Evolutionary conservation across 73 alveolate species (phyloP).

Genomic region (Breviolum minutum): DNA sequence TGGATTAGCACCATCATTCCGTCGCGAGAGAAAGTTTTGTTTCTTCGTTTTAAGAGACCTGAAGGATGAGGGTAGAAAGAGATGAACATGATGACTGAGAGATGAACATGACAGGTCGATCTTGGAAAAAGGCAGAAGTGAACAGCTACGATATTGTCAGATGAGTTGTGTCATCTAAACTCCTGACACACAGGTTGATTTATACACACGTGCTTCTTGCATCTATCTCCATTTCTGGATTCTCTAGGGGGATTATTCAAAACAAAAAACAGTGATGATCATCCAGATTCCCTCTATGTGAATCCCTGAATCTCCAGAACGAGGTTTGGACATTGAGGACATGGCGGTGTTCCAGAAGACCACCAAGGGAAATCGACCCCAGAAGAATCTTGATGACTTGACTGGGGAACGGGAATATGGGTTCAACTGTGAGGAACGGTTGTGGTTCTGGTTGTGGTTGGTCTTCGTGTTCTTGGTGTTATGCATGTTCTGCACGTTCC

Average conservation of each 20-base stretch:
- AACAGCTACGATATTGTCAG: too few species aligned
- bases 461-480: background rate
- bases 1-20: too few species aligned
- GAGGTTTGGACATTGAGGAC: slow-evolving; percentile 82
- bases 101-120: too few species aligned
- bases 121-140: too few species aligned
- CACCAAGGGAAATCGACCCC: slow-evolving; percentile 74
- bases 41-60: too few species aligned
- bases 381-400: slow-evolving; percentile 8
- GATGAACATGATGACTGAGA: too few species aligned
- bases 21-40: too few species aligned
- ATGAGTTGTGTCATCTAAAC: too few species aligned
- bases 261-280: background rate
- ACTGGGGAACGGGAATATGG: background rate
- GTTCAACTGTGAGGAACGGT: background rate
- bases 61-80: too few species aligned
- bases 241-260: background rate
- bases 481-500: background rate
- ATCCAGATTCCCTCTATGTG: background rate
- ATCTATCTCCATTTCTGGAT: background rate
- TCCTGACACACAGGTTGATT: too few species aligned
- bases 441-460: background rate
- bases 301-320: background rate
- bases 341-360: slow-evolving; percentile 70
- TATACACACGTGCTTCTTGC: too few species aligned